Base-by-base conservation (phyloP, 306 rosid species). In the Hippophae tibetana region DNA sequence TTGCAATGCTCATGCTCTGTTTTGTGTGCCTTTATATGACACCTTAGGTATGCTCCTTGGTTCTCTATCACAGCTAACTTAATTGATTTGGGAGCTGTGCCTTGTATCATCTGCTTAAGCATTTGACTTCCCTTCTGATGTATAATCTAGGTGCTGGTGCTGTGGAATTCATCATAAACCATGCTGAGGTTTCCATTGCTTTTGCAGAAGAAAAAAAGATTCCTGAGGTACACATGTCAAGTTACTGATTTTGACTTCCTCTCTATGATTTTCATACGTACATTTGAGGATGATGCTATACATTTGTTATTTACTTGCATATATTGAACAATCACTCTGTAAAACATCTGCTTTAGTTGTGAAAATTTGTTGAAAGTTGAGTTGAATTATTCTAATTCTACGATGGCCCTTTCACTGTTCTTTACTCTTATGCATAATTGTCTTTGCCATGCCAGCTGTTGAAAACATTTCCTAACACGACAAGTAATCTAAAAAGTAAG, bases 1-100 rank as follows among this genome's bases (percentile, higher is more conserved):
- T 48, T 85, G 89, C 83, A 92, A 92, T 75, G 98, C 96, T 70
- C 95, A 87, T 69, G 98, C 83, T 57, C 89, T 92, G 69, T 86
- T 74, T 60, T 92, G 98, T 68, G 98, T 92, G 61, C 98, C 98
- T 71, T 72, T 92, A 53, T 92, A 92, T 59, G 98, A 92, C 68
- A 83, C 95, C 63, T 75, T 92, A 69, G 98, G 98, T 92, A 80
- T 68, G 82, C 64, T 66, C 69, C 23, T 71, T 54, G 54, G 59
- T 73, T 72, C 47, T 27, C 43, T 56, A 61, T 65, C 66, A 57
- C 62, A 42, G 69, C n/a, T 40, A 57, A 40, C 62, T 42, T 18
- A 50, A 54, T 38, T 58, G 10, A 52, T 10, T 42, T 58, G 65
- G 31, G n/a, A n/a, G 2, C 3, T 47, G 49, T 50, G 52, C 54